Evolutionary conservation across 805 yeast species (phyloP), one percentile per base, ranked within the genome.

Genomic region (Saturnispora zaruensis): DNA sequence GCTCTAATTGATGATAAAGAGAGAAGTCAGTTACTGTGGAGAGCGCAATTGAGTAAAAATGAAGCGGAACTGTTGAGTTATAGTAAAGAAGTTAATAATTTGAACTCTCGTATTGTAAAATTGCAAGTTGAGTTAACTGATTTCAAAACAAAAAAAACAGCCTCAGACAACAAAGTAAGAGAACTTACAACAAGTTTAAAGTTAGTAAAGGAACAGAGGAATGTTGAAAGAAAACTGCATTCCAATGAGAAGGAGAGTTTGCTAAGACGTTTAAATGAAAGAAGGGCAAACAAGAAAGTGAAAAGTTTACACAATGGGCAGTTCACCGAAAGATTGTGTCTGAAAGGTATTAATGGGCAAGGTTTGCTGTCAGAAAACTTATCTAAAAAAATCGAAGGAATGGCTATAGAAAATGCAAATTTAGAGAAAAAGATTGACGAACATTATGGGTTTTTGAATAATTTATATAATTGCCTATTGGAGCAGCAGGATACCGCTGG

Each of bases 31-130:
- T 5, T 21, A 14, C 21, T 23, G 5, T 38, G 42, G 42, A 38
- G 23, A 8, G 13, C 14, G 13, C 28, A 38, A 23, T 26, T 25
- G 13, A 18, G 14, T 13, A 38, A 21, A 38, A 38, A 38, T 9
- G 40, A 36, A 36, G 24, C 40, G 2, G 14, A 18, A 18, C 7
- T 23, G 14, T 13, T 16, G 21, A 36, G 20, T 18, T 16, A 11
- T 36, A 25, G 23, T 21, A 23, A 38, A 21, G 24, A 14, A 8
- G 24, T 38, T 13, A 26, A 28, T 16, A 44, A 53, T 8, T 44
- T 62, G 13, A 54, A 61, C 28, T 30, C 55, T 37, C 59, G 57
- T 11, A 51, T 46, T 7, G 45, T 61, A 5, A 59, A 59, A 50
- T 24, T 43, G 2, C 50, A 55, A 25, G 36, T 53, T 3, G 45